Evolutionary conservation across 1,139 yeast genomes (phyloP).

Genomic region (Yamadazyma kanchanaburiensis): DNA sequence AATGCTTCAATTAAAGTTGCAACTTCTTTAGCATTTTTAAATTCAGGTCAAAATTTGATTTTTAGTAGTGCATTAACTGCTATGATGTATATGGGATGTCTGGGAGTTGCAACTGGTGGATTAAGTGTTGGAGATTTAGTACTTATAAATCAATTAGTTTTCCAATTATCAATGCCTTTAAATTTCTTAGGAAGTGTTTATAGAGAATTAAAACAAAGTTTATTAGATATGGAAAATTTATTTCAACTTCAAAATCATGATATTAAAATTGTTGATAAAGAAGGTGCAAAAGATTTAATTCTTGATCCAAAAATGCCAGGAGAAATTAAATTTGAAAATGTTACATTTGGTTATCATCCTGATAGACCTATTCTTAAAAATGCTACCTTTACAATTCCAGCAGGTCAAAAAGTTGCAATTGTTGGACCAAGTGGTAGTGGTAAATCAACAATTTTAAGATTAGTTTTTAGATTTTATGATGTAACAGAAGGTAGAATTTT

Average conservation of each 20-base stretch:
- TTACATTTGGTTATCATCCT: conserved; percentile 87
- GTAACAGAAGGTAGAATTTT: conserved; percentile 72
- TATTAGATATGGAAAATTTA: conserved; percentile 88
- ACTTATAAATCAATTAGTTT: conserved; percentile 91
- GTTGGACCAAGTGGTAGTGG: conserved; percentile 98
- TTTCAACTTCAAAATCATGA: conserved; percentile 79
- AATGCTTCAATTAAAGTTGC: conserved; percentile 85
- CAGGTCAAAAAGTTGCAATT: conserved; percentile 86
- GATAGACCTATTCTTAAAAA: conserved; percentile 81
- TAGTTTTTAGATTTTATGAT: conserved; percentile 89
- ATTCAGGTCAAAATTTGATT: conserved; percentile 88
- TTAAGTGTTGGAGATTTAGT: conserved; percentile 94
- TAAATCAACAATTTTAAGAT: conserved; percentile 81
- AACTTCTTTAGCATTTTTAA: conserved; percentile 84
- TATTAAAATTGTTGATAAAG: conserved; percentile 59
- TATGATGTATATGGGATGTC: conserved; percentile 99
- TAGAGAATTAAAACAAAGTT: conserved; percentile 87
- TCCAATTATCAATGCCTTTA: conserved; percentile 91
- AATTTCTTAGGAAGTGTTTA: conserved; percentile 94
- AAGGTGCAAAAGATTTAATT: conserved; percentile 58
- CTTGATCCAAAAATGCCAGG: conserved; percentile 49
- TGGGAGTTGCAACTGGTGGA: conserved; percentile 79
- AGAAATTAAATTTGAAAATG: conserved; percentile 85
- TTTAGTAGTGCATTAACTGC: conserved; percentile 90
- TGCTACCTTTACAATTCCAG: conserved; percentile 82